Conservation (phyloP, 805 yeast genomes). For the Yamadazyma sp. region DNA sequence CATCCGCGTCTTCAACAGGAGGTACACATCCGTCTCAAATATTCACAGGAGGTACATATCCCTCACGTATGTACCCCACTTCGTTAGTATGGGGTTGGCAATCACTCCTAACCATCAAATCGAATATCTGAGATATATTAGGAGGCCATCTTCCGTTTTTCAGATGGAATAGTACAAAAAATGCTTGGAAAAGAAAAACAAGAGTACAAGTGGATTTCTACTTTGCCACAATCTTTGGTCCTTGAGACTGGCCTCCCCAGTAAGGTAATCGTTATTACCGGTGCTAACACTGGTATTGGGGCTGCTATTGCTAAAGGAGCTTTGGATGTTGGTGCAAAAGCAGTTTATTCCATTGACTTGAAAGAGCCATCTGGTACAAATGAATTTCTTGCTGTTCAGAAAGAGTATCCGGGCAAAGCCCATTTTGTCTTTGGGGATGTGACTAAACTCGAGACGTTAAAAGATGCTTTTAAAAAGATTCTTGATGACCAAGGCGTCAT, state of each 20-base stretch:
- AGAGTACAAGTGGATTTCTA: slow-evolving; percentile 9
- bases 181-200: slow-evolving; percentile 15
- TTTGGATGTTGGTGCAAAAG: slow-evolving; percentile 70
- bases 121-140: no score
- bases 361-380: slow-evolving; percentile 30
- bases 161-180: no score
- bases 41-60: no score
- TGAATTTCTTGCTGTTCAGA: slow-evolving; percentile 10
- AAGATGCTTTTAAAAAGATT: slow-evolving; percentile 9
- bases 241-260: slow-evolving; percentile 37
- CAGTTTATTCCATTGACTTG: slow-evolving; percentile 72
- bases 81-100: no score
- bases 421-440: slow-evolving; percentile 11
- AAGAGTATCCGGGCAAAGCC: slow-evolving; percentile 9
- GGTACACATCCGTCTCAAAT: no score
- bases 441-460: slow-evolving; percentile 9
- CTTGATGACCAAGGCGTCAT: slow-evolving; percentile 20
- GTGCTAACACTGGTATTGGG: slow-evolving; percentile 82
- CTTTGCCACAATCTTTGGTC: slow-evolving; percentile 9
- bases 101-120: no score
- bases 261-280: slow-evolving; percentile 77
- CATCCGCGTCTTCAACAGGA: no score
- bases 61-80: no score
- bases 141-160: no score
- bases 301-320: slow-evolving; percentile 55